A percentile compares a stretch with the other conserved stretches of the same genome.
These are phyloP conservation scores for Heliamphora exappendiculata DNA, from an alignment of 148 eudicot genomes.

Conservation along the genomic window DNA sequence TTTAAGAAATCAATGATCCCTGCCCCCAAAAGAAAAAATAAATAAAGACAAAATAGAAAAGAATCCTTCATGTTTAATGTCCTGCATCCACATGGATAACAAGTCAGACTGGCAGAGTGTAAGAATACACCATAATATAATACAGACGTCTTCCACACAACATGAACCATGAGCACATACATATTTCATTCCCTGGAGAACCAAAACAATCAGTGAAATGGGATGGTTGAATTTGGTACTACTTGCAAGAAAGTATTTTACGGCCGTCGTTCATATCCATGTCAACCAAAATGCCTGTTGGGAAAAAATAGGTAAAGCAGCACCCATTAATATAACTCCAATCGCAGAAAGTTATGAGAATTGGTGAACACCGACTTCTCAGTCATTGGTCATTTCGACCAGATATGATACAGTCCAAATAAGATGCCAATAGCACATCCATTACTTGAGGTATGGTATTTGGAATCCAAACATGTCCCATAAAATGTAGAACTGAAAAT, in stretches of 20 bases:
- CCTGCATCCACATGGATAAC: not conserved
- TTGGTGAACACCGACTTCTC: not conserved
- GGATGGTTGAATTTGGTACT: not conserved
- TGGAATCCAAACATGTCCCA: not conserved
- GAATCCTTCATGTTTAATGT: not conserved
- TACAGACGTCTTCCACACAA: not conserved
- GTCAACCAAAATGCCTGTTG: not conserved
- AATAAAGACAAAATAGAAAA: too few species aligned
- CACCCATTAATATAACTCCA: not conserved
- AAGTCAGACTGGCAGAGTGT: not conserved
- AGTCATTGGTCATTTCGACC: not conserved
- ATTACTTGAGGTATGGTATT: not conserved
- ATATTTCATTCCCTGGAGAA: not conserved
- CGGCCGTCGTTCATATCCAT: not conserved
- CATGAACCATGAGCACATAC: not conserved
- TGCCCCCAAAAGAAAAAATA: not conserved
- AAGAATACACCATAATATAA: not conserved
- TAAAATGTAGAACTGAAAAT: not conserved
- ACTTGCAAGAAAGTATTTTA: not conserved
- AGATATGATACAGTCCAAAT: not conserved
- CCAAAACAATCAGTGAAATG: not conserved
- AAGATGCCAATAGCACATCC: not conserved
- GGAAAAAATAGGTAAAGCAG: constrained; percentile 2
- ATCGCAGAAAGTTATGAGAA: not conserved
- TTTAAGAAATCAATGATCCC: not conserved